Evolutionary conservation across 331 rosid species (phyloP).

Genomic region (Cydonia oblonga): DNA sequence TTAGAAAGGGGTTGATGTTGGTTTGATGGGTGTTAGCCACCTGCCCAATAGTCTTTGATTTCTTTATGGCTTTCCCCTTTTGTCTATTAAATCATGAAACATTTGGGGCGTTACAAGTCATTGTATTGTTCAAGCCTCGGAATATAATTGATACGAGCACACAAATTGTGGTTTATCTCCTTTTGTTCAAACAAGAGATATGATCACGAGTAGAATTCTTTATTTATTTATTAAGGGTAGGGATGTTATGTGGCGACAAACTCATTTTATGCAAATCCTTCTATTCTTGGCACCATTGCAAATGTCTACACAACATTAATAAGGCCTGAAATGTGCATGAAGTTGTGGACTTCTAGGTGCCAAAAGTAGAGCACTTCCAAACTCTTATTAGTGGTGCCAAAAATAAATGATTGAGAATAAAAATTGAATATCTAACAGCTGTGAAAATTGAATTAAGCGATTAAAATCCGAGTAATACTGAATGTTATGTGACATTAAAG

Average conservation of each 20-base stretch:
- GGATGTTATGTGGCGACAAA: too few relatives aligned
- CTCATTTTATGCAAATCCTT: background rate
- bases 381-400: background rate
- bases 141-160: background rate
- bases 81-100: background rate
- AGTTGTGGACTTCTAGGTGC: too few relatives aligned
- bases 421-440: too few relatives aligned
- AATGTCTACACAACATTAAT: background rate
- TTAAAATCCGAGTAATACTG: too few relatives aligned
- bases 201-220: too few relatives aligned
- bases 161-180: too few relatives aligned
- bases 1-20: slow-evolving; percentile 1
- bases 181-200: too few relatives aligned
- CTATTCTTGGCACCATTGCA: too few relatives aligned
- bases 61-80: background rate
- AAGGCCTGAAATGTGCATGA: background rate
- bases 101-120: background rate
- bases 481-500: too few relatives aligned
- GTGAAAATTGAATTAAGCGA: too few relatives aligned
- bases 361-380: too few relatives aligned
- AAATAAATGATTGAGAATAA: background rate
- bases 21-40: slow-evolving; percentile 24
- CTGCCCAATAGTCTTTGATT: slow-evolving; percentile 5
- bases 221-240: too few relatives aligned
- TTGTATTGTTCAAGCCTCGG: background rate